Percentiles rank a stretch among this genome's conserved stretches.
phyloP scores from a whole-genome alignment of 1,284 basidiomycete genomes.

The Marasmius tenuissimus region DNA sequence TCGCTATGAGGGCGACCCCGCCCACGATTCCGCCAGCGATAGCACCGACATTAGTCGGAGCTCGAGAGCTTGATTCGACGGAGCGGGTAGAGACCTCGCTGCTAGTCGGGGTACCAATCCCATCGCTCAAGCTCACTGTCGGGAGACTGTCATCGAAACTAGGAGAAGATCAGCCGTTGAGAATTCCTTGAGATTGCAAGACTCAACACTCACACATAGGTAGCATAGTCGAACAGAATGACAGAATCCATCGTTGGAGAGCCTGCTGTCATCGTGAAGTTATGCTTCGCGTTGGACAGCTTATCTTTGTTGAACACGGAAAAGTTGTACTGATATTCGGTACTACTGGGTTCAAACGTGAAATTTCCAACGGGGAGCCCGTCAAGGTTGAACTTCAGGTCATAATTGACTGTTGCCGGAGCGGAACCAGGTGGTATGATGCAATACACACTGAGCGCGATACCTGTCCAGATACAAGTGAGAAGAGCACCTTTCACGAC shows the following conservation, averaged over 20 bases:
- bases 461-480: not conserved
- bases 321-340: not conserved
- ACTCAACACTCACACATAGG: not conserved
- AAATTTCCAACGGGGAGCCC: not conserved
- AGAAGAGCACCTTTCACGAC: not conserved
- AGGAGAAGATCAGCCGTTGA: not conserved
- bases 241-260: not conserved
- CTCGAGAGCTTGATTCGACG: not conserved
- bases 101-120: too few relatives aligned
- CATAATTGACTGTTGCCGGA: not conserved
- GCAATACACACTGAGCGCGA: not conserved
- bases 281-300: not conserved
- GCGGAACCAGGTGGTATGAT: not conserved
- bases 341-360: not conserved
- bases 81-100: not conserved
- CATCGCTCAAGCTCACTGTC: not conserved
- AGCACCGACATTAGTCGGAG: not conserved
- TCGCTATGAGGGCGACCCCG: not conserved
- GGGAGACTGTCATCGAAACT: not conserved
- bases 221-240: not conserved
- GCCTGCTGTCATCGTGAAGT: not conserved
- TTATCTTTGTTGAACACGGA: not conserved
- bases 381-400: not conserved
- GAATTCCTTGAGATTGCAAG: not conserved
- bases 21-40: not conserved